Evolutionary conservation across 2,329 filamentous ascomycete species (phyloP), one percentile per base, ranked within the genome.

Genomic region (Microcyclosporella mali): DNA sequence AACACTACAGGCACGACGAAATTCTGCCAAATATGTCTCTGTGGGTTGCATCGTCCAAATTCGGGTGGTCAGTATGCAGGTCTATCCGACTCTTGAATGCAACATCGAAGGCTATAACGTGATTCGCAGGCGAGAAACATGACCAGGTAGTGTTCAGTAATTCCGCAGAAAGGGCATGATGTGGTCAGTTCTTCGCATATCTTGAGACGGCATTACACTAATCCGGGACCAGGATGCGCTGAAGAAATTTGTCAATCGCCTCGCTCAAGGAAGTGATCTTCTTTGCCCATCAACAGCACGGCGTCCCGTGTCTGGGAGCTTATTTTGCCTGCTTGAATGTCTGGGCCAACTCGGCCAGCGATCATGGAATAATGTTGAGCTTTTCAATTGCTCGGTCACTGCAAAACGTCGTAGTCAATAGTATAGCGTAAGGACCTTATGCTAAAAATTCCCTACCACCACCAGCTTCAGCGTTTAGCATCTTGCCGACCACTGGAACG

Each of bases 231-330:
- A 69, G 52, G 47, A 69, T 69, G 2, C 53, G 49, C 4, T 54
- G 40, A n/a, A n/a, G 10, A 59, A 29, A 28, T 61, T 58, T 2
- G 44, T 37, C n/a, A 49, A 45, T 11, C 45, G 45, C 2, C 77
- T 73, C 68, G 60, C 58, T 79, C 74, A 7, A 81, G 70, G 59
- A 77, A 81, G 14, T 79, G 74, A 42, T 81, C 78, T 2, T 75
- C 75, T 58, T 81, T 77, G 55, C 81, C 77, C 3, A 80, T 66
- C 2, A 80, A 66, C 6, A 78, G 67, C 4, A 79, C 66, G 10
- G 72, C 73, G 2, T 70, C 68, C 62, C 74, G 9, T 47, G 28
- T 17, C 37, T 25, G 1, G 57, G 45, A 11, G 41, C 45, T 15
- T 32, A 11, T n/a, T 41, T 57, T 48, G 16, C 52, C 45, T 6